These are phyloP conservation scores for Saccharomyces uvarum DNA, from an alignment of 1,139 yeast genomes.

Conservation along the genomic window DNA sequence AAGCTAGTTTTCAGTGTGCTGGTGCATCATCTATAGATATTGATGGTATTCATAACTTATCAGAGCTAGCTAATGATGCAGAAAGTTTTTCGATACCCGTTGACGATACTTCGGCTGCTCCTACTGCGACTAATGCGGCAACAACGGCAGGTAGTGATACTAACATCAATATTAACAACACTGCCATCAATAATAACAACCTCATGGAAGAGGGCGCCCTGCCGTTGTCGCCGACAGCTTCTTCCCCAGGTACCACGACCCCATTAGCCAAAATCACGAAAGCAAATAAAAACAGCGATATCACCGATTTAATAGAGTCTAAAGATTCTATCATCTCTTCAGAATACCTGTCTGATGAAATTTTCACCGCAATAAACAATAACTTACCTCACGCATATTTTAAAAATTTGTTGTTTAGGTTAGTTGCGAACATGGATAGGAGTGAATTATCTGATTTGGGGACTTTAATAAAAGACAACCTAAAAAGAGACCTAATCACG, in stretches of 20 bases:
- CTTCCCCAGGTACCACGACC: constrained; percentile 18
- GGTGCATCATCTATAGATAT: background rate
- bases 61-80: background rate
- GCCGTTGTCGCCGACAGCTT: constrained; percentile 27
- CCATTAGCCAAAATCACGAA: constrained; percentile 9
- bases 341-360: constrained; percentile 8
- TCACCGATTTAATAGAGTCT: constrained; percentile 3
- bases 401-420: constrained; percentile 44
- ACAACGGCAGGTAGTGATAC: background rate
- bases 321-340: constrained; percentile 7
- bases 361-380: constrained; percentile 13
- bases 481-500: constrained; percentile 66
- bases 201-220: constrained; percentile 18
- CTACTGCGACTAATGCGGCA: background rate
- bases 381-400: constrained; percentile 15
- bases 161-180: background rate
- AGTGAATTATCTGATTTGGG: constrained; percentile 62
- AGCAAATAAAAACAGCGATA: constrained; percentile 1
- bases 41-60: background rate
- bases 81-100: background rate
- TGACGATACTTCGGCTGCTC: background rate
- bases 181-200: background rate
- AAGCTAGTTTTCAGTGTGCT: background rate
- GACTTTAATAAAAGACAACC: constrained; percentile 48
- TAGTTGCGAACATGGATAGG: constrained; percentile 61